Evolutionary conservation across 495 filamentous ascomycete genomes (phyloP), one percentile per base, ranked within the genome.

Genomic region (Sphaerosporella brunnea): DNA sequence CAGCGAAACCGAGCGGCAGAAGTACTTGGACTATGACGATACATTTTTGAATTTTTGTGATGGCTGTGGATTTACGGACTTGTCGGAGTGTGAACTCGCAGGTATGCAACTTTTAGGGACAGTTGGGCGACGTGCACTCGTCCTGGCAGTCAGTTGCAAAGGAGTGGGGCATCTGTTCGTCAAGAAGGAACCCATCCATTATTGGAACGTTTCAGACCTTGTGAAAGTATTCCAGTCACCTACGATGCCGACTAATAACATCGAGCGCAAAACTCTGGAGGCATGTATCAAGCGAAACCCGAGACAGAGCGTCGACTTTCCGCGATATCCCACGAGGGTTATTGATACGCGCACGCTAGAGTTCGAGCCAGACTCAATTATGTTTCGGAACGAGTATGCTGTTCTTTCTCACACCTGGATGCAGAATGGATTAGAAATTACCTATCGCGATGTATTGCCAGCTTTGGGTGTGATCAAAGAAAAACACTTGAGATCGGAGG

Each of bases 211-310:
- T 7, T 7, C 36, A 15, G 36, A 8, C 7, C 18, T 38, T 7
- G 36, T 38, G 36, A n/a, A 38, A 15, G 36, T 5, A 32, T 5
- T 5, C 7, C 7, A 13, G 13, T 5, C 5, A 32, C 28, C 5
- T 32, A 32, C 28, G 7, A 32, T 32, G 5, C 28, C 28, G 7
- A 5, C 28, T 5, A 13, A 5, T 13, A 13, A 32, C 13, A 32
- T 32, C 5, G 28, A 32, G 28, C 28, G 7, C 28, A n/a, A n/a
- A n/a, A n/a, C n/a, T n/a, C n/a, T n/a, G n/a, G n/a, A n/a, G n/a
- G n/a, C n/a, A n/a, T n/a, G n/a, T n/a, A n/a, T n/a, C n/a, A 64
- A 52, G 1, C 70, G 72, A 20, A 74, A 59, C 5, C 72, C 20
- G n/a, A n/a, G n/a, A n/a, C n/a, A n/a, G n/a, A n/a, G n/a, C 48